Base-by-base conservation (phyloP, 2,329 filamentous ascomycete genomes). In the Colletotrichum tanaceti region DNA sequence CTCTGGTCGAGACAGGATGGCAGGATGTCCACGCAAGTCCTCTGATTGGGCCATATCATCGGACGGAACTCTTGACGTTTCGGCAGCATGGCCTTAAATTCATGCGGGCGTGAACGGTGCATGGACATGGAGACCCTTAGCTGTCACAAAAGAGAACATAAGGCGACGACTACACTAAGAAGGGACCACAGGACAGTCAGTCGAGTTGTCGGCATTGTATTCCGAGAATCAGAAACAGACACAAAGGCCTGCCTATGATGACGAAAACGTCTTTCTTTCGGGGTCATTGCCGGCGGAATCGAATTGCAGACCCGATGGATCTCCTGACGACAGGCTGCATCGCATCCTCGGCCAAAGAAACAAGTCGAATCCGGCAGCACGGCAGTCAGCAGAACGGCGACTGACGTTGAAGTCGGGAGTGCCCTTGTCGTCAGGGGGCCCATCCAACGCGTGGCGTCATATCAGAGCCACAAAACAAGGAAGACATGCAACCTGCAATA, bases 371-470 rank as follows among this genome's bases (percentile, higher is more conserved):
- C 54, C 58, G 58, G 46, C 58, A 70, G 24, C n/a, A 24, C 49
- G 49, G 38, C 66, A 61, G 50, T 65, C 66, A 69, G 62, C 50
- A 55, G 57, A 38, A 41, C 47, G 32, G 47, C 38, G 43, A 55
- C 55, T 65, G 62, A 68, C 65, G 65, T 61, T 69, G 62, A 52
- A 61, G 62, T 66, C 46, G 55, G 55, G 46, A 9, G 16, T 9
- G 18, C 44, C 43, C 20, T 24, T 35, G 54, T 41, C 47, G 47
- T n/a, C n/a, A n/a, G n/a, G n/a, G 65, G 65, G 65, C 38, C 57
- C 53, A 38, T 52, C 39, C 50, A 66, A 39, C 62, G 63, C 66
- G 63, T 69, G 57, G 62, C 66, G 66, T 69, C 66, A 69, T 69
- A 57, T 43, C 57, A 57, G 50, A 41, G 52, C 66, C 55, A 66